A percentile compares a stretch with the other conserved stretches of the same genome.
Conservation (phyloP, 23 red algal genomes). For the Gracilaria domingensis region DNA sequence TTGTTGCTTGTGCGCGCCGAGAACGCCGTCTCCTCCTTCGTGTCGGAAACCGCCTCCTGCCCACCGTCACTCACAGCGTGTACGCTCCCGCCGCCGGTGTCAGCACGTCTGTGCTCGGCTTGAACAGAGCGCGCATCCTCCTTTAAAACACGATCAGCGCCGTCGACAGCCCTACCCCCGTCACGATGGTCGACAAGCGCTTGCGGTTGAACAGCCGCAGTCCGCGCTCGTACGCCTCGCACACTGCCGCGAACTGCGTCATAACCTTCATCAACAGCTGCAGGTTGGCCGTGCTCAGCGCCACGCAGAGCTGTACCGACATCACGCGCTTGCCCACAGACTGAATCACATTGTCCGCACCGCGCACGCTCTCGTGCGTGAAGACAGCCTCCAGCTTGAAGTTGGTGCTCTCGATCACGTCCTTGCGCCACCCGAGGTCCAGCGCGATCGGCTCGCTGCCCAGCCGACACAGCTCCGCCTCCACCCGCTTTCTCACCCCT, state of each 20-base stretch:
- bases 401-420: constrained; percentile 33
- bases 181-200: constrained; percentile 28
- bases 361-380: constrained; percentile 19
- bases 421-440: constrained; percentile 57
- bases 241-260: constrained; percentile 53
- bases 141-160: constrained; percentile 46
- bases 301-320: constrained; percentile 13
- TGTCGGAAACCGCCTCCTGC: constrained; percentile 48
- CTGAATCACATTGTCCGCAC: background rate
- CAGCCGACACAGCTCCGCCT: constrained; percentile 30
- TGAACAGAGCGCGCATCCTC: background rate
- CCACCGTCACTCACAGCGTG: constrained; percentile 57
- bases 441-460: constrained; percentile 10
- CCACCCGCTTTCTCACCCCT: background rate
- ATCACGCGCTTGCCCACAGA: constrained; percentile 20
- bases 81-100: constrained; percentile 39
- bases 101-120: constrained; percentile 38
- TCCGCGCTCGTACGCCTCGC: constrained; percentile 49
- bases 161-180: background rate
- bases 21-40: constrained; percentile 48
- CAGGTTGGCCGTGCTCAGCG: constrained; percentile 32
- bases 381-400: constrained; percentile 36
- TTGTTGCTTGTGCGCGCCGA: too few species aligned
- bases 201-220: constrained; percentile 44
- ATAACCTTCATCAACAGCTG: constrained; percentile 32